A percentile compares a stretch with the other conserved stretches of the same genome.
These are phyloP conservation scores for Fusarium sp. DNA, from an alignment of 2,329 filamentous ascomycete genomes.

Conservation along the genomic window DNA sequence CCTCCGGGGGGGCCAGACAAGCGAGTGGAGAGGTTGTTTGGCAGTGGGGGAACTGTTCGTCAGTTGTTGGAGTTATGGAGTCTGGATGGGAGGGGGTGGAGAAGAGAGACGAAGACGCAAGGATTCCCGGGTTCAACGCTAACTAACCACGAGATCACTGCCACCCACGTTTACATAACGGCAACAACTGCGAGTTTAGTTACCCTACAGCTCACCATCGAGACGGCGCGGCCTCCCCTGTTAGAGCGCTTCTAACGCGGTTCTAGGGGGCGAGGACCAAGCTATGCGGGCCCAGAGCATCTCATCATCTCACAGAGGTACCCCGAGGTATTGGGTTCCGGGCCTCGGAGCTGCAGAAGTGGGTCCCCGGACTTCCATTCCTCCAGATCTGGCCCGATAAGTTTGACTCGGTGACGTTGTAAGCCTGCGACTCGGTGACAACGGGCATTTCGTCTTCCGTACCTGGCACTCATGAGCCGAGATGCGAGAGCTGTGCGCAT, in stretches of 20 bases:
- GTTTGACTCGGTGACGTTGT: slow-evolving; percentile 39
- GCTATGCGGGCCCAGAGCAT: slow-evolving; percentile 1
- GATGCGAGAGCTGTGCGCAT: neutral
- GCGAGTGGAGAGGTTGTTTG: slow-evolving; percentile 41
- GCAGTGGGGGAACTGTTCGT: slow-evolving; percentile 40
- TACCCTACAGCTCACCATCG: slow-evolving; percentile 36
- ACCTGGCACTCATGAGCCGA: slow-evolving; percentile 42
- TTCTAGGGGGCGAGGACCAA: slow-evolving; percentile 16
- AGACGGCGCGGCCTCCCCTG: slow-evolving; percentile 5
- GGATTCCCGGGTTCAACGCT: neutral
- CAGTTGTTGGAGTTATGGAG: slow-evolving; percentile 19
- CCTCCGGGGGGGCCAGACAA: slow-evolving; percentile 37
- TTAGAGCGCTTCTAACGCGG: slow-evolving; percentile 6
- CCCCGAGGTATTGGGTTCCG: slow-evolving; percentile 33
- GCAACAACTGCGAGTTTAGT: neutral
- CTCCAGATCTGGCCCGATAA: slow-evolving; percentile 16
- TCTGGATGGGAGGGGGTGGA: neutral
- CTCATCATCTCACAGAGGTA: slow-evolving; percentile 17
- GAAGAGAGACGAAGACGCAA: neutral
- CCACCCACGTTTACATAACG: slow-evolving; percentile 10
- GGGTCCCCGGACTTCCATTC: slow-evolving; percentile 10
- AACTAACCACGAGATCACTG: too few relatives aligned
- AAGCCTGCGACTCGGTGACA: slow-evolving; percentile 29
- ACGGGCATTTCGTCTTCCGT: slow-evolving; percentile 25
- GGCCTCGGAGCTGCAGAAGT: slow-evolving; percentile 24